Conservation (phyloP, 495 filamentous ascomycete genomes). For the Ascobolus immersus region DNA sequence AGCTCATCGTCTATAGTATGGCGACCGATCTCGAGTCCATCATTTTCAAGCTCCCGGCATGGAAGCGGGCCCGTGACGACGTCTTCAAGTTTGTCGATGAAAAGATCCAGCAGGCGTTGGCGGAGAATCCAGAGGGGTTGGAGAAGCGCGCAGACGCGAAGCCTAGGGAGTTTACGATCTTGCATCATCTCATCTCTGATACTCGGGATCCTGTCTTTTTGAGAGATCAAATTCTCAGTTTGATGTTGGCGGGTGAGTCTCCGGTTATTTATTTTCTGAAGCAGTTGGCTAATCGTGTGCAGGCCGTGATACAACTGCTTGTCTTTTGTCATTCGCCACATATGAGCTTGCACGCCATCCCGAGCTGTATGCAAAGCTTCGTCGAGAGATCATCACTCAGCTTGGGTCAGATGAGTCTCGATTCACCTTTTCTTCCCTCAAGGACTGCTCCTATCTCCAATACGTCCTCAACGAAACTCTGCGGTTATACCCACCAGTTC, state of each 20-base stretch:
- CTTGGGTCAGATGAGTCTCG: slow-evolving; percentile 17
- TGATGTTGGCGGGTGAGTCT: slow-evolving; percentile 16
- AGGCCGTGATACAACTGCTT: too few species aligned
- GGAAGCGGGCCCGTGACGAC: too few species aligned
- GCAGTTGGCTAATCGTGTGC: too few species aligned
- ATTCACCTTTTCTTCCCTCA: slow-evolving; percentile 19
- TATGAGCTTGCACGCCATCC: slow-evolving; percentile 27
- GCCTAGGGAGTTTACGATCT: slow-evolving; percentile 8
- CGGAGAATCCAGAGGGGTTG: slow-evolving; percentile 1
- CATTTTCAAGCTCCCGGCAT: slow-evolving; percentile 3
- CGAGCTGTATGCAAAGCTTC: slow-evolving; percentile 24
- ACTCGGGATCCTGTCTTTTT: slow-evolving; percentile 13
- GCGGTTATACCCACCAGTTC: slow-evolving; percentile 32
- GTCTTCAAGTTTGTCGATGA: slow-evolving; percentile 11
- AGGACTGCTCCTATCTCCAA: slow-evolving; percentile 22
- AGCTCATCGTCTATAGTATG: slow-evolving; percentile 9
- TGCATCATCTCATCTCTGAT: slow-evolving; percentile 12
- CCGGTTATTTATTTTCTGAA: too few species aligned
- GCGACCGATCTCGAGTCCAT: slow-evolving; percentile 10
- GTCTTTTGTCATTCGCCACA: slow-evolving; percentile 31
- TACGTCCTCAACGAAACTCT: slow-evolving; percentile 28
- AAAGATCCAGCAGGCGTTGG: slow-evolving; percentile 8
- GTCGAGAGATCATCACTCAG: slow-evolving; percentile 20
- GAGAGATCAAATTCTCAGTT: slow-evolving; percentile 14
- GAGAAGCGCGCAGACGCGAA: too few species aligned